Conservation (phyloP, 495 filamentous ascomycete species). For the Penicillium daleae region DNA sequence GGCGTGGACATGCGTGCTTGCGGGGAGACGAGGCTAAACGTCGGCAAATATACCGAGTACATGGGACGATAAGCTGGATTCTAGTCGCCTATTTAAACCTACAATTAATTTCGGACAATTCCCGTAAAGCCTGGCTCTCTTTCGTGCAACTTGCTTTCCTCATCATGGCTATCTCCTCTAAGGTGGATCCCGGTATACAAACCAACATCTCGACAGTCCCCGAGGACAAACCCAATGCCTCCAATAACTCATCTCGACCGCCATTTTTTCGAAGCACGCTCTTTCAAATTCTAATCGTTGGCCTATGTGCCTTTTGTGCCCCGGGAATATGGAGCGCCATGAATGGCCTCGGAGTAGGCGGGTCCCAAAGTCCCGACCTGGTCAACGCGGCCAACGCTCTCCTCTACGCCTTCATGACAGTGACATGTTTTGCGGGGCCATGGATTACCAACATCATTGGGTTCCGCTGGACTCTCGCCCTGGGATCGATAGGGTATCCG, state of each 20-base stretch:
- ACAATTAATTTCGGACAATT: not conserved
- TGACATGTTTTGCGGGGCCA: not conserved
- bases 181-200: not conserved
- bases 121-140: not conserved
- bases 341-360: constrained; percentile 59
- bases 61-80: not conserved
- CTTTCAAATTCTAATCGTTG: constrained; percentile 58
- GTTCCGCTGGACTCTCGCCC: constrained; percentile 47
- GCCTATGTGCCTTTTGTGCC: constrained; percentile 57
- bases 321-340: constrained; percentile 63
- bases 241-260: not conserved
- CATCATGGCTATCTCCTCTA: not conserved
- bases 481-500: constrained; percentile 58
- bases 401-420: not conserved
- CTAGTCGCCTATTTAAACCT: not conserved
- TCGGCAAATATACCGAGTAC: not conserved
- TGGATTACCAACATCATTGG: not conserved
- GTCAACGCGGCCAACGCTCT: not conserved
- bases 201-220: not conserved
- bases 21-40: not conserved
- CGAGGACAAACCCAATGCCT: not conserved
- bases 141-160: not conserved
- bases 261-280: constrained; percentile 47
- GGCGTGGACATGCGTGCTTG: constrained; percentile 17
- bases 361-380: constrained; percentile 37